phyloP scores from a whole-genome alignment of 257 asterid genomes.

The Solanum bulbocastanum region DNA sequence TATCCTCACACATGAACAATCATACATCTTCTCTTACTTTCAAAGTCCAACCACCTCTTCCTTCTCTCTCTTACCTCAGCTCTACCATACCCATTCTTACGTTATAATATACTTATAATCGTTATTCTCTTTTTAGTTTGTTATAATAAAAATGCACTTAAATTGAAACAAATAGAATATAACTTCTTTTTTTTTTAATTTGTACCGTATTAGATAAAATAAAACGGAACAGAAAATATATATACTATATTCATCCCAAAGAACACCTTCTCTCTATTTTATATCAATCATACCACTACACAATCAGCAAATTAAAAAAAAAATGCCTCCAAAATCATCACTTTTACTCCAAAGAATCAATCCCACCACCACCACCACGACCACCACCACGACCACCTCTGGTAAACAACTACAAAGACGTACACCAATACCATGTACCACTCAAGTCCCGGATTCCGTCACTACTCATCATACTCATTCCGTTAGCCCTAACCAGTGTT shows the following conservation, averaged over 20 bases:
- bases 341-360: conserved; percentile 47
- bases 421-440: conserved; percentile 6
- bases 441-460: conserved; percentile 53
- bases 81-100: background rate
- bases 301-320: background rate
- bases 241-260: background rate
- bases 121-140: too few species aligned
- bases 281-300: background rate
- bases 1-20: background rate
- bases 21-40: background rate
- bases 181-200: too few species aligned
- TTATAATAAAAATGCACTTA: too few species aligned
- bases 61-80: background rate
- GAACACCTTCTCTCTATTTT: background rate
- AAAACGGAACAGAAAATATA: background rate
- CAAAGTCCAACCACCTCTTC: conserved; percentile 23
- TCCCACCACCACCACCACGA: conserved; percentile 5
- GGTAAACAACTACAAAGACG: conserved; percentile 9
- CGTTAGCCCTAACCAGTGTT: conserved; percentile 64
- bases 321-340: conserved; percentile 49
- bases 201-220: background rate
- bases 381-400: conserved; percentile 20
- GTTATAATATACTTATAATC: background rate
- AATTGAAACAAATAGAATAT: background rate
- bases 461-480: conserved; percentile 46